These are phyloP conservation scores for Solanum rostratum DNA, from an alignment of 257 asterid genomes.

Conservation along the genomic window DNA sequence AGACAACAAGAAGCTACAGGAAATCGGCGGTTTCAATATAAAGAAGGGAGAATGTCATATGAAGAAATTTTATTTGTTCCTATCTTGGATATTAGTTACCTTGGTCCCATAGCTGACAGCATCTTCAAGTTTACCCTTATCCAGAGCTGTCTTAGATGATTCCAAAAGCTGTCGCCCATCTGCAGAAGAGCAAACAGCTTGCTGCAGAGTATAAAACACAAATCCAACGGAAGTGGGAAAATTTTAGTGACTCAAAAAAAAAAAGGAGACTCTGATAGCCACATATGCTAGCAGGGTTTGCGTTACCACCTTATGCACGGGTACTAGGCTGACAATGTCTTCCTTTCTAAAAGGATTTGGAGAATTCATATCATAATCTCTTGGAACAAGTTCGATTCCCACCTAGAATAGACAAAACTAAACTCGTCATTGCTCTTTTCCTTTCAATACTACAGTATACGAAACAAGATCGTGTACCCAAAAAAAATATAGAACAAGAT, in stretches of 20 bases:
- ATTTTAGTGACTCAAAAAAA: not conserved
- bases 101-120: constrained; percentile 88
- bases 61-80: not conserved
- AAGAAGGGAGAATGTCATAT: not conserved
- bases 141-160: constrained; percentile 90
- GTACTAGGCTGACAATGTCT: constrained; percentile 82
- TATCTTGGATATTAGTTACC: constrained; percentile 20
- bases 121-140: constrained; percentile 96
- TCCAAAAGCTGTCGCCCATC: constrained; percentile 90
- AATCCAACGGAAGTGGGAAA: not conserved
- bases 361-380: constrained; percentile 81
- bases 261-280: not conserved
- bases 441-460: not conserved
- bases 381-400: constrained; percentile 83
- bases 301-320: constrained; percentile 66
- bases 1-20: not conserved
- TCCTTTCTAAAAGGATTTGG: constrained; percentile 60
- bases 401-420: constrained; percentile 34
- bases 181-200: constrained; percentile 90
- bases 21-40: not conserved
- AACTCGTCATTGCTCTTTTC: not conserved
- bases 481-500: not conserved
- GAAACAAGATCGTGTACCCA: not conserved
- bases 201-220: constrained; percentile 28
- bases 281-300: not conserved